Evolutionary conservation across 2,329 filamentous ascomycete genomes (phyloP).

Genomic region (Colletotrichum tropicale): DNA sequence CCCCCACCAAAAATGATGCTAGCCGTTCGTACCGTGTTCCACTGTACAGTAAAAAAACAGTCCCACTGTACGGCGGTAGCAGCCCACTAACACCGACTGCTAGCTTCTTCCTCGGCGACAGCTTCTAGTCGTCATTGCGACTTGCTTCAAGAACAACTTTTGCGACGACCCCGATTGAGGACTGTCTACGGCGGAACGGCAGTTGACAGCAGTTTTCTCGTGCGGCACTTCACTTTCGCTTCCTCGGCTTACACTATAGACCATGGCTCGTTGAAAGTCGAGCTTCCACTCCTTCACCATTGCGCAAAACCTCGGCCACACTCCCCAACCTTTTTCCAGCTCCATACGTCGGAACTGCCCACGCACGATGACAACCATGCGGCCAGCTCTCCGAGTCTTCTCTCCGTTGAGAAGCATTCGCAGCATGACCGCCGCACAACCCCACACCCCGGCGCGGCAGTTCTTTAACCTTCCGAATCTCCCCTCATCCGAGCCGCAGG

Average conservation of each 20-base stretch:
- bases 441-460: not conserved
- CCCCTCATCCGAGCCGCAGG: constrained; percentile 50
- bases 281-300: not conserved
- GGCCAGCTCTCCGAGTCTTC: not conserved
- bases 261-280: not conserved
- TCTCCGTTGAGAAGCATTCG: not conserved
- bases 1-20: constrained; percentile 3
- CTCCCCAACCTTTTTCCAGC: not conserved
- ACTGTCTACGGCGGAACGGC: not conserved
- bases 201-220: not conserved
- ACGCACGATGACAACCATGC: not conserved
- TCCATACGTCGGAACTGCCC: not conserved
- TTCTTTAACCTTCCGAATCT: constrained; percentile 26
- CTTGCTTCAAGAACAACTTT: not conserved
- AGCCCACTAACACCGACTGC: not conserved
- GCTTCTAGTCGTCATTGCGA: constrained; percentile 1
- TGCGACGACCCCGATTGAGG: not conserved
- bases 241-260: not conserved
- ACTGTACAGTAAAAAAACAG: rapidly evolving
- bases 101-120: not conserved
- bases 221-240: not conserved
- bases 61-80: not conserved
- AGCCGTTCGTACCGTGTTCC: not conserved
- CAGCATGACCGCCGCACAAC: not conserved
- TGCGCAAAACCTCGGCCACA: not conserved